These are phyloP conservation scores for Exophiala lecanii-corni DNA, from an alignment of 2,329 filamentous ascomycete genomes.

Conservation along the genomic window DNA sequence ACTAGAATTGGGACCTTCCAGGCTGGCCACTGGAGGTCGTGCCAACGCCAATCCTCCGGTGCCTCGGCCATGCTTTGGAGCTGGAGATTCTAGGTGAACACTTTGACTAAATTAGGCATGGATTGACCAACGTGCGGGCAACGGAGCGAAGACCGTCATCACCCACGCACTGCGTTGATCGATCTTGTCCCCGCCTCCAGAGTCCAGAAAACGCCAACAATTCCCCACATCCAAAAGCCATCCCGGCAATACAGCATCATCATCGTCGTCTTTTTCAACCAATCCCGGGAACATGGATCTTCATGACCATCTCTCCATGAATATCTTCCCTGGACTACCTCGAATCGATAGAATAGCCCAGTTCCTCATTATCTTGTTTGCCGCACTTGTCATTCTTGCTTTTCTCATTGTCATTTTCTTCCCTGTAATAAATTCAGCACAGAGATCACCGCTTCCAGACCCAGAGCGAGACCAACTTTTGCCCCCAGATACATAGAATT, in stretches of 20 bases:
- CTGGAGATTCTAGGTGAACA: too few relatives aligned
- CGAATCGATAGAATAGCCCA: conserved; percentile 13
- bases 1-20: too few relatives aligned
- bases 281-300: conserved; percentile 18
- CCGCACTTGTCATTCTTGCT: conserved; percentile 18
- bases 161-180: conserved; percentile 1
- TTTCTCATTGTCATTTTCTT: conserved; percentile 20
- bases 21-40: too few relatives aligned
- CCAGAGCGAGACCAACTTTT: conserved; percentile 13
- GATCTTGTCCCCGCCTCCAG: conserved; percentile 21
- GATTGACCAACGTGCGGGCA: too few relatives aligned
- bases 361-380: conserved; percentile 22
- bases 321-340: conserved; percentile 5
- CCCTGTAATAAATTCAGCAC: conserved; percentile 5
- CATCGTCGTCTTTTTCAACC: conserved; percentile 1
- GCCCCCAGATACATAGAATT: neutral
- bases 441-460: conserved; percentile 1
- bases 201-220: neutral
- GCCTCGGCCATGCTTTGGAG: too few relatives aligned
- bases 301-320: conserved; percentile 11
- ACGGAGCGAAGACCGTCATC: conserved; percentile 18
- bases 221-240: conserved; percentile 1
- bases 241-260: neutral
- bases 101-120: too few relatives aligned
- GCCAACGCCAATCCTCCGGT: too few relatives aligned